Evolutionary conservation across 2,329 filamentous ascomycete species (phyloP).

Genomic region (Venturia oleaginea): DNA sequence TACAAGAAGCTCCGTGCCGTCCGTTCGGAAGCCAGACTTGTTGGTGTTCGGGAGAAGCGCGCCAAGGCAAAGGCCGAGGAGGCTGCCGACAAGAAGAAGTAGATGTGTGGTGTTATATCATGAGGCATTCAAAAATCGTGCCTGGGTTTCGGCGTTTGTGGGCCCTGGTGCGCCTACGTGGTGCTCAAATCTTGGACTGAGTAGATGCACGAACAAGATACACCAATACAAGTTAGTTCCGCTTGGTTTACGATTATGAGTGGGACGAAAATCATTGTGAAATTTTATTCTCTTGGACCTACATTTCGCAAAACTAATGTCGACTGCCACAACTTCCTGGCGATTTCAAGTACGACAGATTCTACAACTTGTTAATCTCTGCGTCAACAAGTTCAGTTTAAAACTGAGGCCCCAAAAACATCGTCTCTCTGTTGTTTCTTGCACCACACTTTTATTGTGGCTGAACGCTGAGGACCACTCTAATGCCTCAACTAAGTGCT

Average conservation of each 20-base stretch:
- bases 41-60: slow-evolving; percentile 87
- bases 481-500: too few relatives aligned
- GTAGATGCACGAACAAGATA: slow-evolving; percentile 4
- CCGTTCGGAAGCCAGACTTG: slow-evolving; percentile 71
- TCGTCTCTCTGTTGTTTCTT: too few relatives aligned
- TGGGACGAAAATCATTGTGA: neutral
- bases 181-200: neutral
- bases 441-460: too few relatives aligned
- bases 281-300: neutral
- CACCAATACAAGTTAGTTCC: neutral
- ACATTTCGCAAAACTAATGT: too few relatives aligned
- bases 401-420: too few relatives aligned
- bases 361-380: too few relatives aligned
- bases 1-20: slow-evolving; percentile 78
- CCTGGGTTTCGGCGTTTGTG: slow-evolving; percentile 7
- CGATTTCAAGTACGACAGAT: too few relatives aligned
- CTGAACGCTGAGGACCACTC: too few relatives aligned
- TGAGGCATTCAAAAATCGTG: neutral
- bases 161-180: neutral
- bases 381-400: too few relatives aligned
- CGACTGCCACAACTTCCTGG: too few relatives aligned
- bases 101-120: slow-evolving; percentile 28
- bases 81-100: slow-evolving; percentile 74
- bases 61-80: slow-evolving; percentile 79
- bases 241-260: neutral